Evolutionary conservation across 805 yeast species (phyloP), one percentile per base, ranked within the genome.

Genomic region (Kazachstania viticola): DNA sequence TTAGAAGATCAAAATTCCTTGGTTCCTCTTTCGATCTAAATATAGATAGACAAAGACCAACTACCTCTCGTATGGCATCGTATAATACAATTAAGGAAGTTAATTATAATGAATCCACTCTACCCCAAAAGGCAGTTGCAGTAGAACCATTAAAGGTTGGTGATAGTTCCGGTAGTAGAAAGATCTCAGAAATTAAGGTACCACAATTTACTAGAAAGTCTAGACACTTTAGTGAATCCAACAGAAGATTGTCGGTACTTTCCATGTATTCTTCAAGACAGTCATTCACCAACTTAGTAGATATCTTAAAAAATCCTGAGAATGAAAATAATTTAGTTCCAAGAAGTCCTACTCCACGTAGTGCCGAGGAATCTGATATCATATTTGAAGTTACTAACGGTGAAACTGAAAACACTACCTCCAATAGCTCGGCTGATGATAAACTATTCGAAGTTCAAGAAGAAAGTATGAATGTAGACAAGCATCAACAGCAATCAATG

Each of bases 121-220:
- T 51, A 15, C 58, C 59, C 3, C 46, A 49, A 21, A 42, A 47
- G 26, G 49, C 54, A 3, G 37, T 46, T 2, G 54, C 49, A 14
- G 36, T 45, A 9, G 49, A 42, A 6, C 39, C 47, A 14, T 39
- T 49, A 21, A 41, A 37, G 13, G 48, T 40, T 19, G 27, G 25
- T 15, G 30, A 27, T 8, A 46, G 40, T 9, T 29, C 29, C 9
- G 67, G 63, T 15, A 74, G 74, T 27, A 66, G 65, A 36, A 66
- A 61, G 9, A 62, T 79, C 27, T 70, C 80, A 14, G 79, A 74
- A 39, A 75, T 79, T 27, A 64, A 65, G 35, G 73, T 79, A 30
- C 88, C 88, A 15, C 72, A 70, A 39, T 82, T 79, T 22, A 71
- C 85, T 0, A 71, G 85, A 53, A 70, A 71, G 44, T 76, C 83